These are phyloP conservation scores for Starmerella floris DNA, from an alignment of 805 yeast species.

Conservation along the genomic window DNA sequence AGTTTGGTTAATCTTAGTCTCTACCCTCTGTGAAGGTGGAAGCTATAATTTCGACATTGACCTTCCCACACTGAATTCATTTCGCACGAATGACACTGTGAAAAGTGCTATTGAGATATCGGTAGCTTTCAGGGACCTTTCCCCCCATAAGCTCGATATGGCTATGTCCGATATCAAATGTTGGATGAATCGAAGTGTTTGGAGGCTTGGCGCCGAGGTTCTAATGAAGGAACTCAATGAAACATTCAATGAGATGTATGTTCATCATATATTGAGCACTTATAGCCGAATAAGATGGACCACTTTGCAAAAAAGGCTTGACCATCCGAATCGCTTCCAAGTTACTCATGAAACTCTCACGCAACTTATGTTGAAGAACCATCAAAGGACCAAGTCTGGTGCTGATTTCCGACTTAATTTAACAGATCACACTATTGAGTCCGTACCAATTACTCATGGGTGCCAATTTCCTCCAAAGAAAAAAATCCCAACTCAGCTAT, in stretches of 20 bases:
- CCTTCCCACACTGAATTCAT: neutral
- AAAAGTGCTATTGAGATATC: neutral
- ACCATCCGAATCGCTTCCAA: neutral
- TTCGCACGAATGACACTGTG: neutral
- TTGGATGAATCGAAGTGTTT: neutral
- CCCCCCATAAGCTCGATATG: neutral
- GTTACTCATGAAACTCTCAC: neutral
- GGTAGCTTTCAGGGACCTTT: neutral
- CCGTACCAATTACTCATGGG: too few species aligned
- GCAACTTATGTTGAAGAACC: too few species aligned
- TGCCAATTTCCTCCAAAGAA: neutral
- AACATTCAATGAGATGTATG: neutral
- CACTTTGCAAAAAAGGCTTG: neutral
- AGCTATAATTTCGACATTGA: neutral
- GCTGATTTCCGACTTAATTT: neutral
- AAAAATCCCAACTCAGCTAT: too few species aligned
- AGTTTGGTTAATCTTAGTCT: slow-evolving; percentile 1
- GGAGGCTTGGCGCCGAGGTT: neutral
- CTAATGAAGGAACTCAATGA: neutral
- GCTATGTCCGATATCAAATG: neutral
- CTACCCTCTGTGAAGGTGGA: slow-evolving; percentile 1
- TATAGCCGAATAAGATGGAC: neutral
- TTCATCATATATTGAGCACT: neutral
- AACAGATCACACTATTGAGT: neutral
- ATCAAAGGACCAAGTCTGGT: neutral